These are phyloP conservation scores for Mentha longifolia DNA, from an alignment of 257 asterid genomes.

Conservation along the genomic window DNA sequence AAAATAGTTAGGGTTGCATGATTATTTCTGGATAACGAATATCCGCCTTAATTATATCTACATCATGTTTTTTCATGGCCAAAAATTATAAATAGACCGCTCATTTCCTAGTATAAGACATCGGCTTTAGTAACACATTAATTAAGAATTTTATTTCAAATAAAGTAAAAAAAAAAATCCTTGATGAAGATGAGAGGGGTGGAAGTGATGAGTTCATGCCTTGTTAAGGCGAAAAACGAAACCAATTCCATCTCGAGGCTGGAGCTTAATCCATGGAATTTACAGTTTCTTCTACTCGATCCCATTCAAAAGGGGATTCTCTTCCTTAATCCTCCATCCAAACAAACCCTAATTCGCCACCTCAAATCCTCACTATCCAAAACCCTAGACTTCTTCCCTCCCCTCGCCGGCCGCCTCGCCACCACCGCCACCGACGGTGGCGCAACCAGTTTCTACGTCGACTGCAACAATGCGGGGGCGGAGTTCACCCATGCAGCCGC, in stretches of 20 bases:
- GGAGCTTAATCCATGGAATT: constrained; percentile 39
- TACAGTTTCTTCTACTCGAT: neutral
- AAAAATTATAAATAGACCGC: too few species aligned
- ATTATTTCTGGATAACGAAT: too few species aligned
- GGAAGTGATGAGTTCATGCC: constrained; percentile 9
- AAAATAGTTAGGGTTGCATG: too few species aligned
- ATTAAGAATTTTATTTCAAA: too few species aligned
- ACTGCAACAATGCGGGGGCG: constrained; percentile 10
- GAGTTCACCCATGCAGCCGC: neutral
- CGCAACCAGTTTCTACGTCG: neutral
- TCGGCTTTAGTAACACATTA: too few species aligned
- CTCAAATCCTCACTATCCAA: constrained; percentile 34
- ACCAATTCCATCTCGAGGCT: neutral
- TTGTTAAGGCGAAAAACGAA: constrained; percentile 14
- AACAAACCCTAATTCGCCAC: constrained; percentile 21
- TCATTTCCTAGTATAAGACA: too few species aligned
- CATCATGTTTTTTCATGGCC: too few species aligned
- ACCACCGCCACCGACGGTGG: neutral
- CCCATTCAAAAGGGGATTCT: constrained; percentile 33
- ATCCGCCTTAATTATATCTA: too few species aligned
- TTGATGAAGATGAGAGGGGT: neutral
- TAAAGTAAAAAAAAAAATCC: too few species aligned
- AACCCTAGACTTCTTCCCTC: too few species aligned
- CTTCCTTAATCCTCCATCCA: constrained; percentile 27
- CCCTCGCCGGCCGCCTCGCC: too few species aligned